These are phyloP conservation scores for Carnegiea gigantea DNA, from an alignment of 179 eudicot species.

Conservation along the genomic window DNA sequence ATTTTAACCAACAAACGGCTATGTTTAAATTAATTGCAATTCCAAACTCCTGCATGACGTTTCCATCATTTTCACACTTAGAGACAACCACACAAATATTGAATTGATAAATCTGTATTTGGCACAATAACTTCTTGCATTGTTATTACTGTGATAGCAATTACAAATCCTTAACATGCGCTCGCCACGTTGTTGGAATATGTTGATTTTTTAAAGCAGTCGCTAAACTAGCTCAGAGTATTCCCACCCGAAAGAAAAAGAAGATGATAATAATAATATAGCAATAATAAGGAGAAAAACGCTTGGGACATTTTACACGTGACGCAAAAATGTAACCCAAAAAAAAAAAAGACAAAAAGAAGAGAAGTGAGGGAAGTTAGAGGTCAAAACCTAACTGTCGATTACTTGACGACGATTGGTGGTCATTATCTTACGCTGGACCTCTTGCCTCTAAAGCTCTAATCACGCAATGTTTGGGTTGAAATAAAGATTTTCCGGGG, in stretches of 20 bases:
- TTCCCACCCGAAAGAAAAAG: background rate
- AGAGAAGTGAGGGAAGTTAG: background rate
- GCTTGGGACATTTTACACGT: background rate
- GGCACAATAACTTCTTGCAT: background rate
- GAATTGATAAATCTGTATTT: background rate
- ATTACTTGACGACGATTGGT: background rate
- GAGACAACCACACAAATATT: too few relatives aligned
- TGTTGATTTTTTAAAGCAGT: background rate
- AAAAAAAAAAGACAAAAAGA: too few relatives aligned
- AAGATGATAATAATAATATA: too few relatives aligned
- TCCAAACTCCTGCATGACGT: too few relatives aligned
- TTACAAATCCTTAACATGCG: background rate
- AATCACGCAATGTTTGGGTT: background rate
- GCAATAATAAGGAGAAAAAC: background rate
- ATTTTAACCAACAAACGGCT: too few relatives aligned
- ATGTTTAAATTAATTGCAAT: too few relatives aligned
- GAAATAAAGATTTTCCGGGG: too few relatives aligned
- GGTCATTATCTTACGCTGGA: background rate
- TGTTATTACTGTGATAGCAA: background rate
- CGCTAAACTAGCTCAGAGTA: background rate
- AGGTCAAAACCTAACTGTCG: background rate
- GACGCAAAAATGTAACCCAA: background rate
- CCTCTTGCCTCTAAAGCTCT: background rate
- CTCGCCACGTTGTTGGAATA: background rate
- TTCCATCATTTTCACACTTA: too few relatives aligned